phyloP scores from a whole-genome alignment of 257 asterid species.

The Solanum appendiculatum region DNA sequence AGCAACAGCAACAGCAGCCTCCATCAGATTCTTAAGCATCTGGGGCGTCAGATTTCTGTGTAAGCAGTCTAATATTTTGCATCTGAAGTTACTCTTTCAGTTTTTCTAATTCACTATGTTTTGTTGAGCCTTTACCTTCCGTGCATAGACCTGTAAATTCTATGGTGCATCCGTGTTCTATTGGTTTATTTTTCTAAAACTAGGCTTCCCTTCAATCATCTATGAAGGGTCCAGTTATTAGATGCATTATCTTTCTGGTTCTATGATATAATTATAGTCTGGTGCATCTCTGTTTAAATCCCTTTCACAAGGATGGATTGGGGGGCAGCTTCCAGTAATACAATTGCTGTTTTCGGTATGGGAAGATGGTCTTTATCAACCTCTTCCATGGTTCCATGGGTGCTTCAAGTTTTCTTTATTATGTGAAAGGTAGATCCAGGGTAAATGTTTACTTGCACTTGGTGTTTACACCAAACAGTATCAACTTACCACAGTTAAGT shows the following conservation, averaged over 20 bases:
- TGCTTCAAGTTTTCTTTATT: neutral
- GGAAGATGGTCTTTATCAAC: neutral
- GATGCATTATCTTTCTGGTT: neutral
- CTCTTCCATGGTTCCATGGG: neutral
- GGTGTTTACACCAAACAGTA: neutral
- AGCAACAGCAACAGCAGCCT: slow-evolving; percentile 34
- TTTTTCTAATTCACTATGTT: neutral
- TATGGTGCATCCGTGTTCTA: neutral
- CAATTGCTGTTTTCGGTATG: neutral
- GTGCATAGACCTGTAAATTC: neutral
- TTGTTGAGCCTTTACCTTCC: neutral
- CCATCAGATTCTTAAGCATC: slow-evolving; percentile 62
- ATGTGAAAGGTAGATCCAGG: neutral
- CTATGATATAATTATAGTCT: neutral
- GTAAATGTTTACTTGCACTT: neutral
- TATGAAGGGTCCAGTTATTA: neutral
- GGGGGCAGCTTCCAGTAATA: neutral
- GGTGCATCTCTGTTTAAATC: neutral
- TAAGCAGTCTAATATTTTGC: neutral
- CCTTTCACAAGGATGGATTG: neutral
- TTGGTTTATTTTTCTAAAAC: neutral
- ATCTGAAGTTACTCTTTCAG: neutral
- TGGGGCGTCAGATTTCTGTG: neutral
- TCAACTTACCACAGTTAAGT: neutral
- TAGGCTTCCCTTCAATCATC: neutral